Conservation (phyloP, 1,284 basidiomycete species). For the Kwoniella shivajii region DNA sequence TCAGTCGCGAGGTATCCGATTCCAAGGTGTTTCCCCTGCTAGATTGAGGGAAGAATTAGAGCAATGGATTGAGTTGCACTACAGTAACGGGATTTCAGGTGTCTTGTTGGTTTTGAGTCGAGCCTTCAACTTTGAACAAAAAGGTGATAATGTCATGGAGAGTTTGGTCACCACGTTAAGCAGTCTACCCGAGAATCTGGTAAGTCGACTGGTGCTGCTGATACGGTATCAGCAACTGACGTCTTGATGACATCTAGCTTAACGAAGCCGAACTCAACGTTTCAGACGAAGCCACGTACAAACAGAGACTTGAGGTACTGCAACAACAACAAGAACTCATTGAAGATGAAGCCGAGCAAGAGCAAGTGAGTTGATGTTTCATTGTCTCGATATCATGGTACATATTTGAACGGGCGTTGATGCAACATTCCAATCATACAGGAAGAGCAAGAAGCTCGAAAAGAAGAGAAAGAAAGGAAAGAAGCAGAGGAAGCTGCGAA, state of each 20-base stretch:
- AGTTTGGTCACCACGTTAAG: constrained; percentile 88
- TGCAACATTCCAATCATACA: too few species aligned
- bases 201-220: constrained; percentile 54
- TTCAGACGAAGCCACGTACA: constrained; percentile 91
- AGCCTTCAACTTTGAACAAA: constrained; percentile 91
- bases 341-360: constrained; percentile 97
- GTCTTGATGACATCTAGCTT: constrained; percentile 60
- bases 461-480: constrained; percentile 77
- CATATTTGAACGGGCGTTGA: not conserved
- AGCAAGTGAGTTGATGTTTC: constrained; percentile 64
- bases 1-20: constrained; percentile 91
- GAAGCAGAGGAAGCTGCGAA: constrained; percentile 58
- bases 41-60: constrained; percentile 82
- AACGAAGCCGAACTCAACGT: constrained; percentile 97
- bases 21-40: constrained; percentile 78
- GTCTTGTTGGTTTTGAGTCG: constrained; percentile 89
- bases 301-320: constrained; percentile 96
- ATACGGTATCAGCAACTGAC: constrained; percentile 3
- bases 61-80: constrained; percentile 92
- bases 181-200: constrained; percentile 91
- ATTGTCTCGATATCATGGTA: not conserved
- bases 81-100: constrained; percentile 82
- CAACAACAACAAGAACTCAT: constrained; percentile 99
- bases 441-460: constrained; percentile 88
- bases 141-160: constrained; percentile 77